phyloP scores from a whole-genome alignment of 176 grass and related monocot genomes.

The Hordeum vulgare region DNA sequence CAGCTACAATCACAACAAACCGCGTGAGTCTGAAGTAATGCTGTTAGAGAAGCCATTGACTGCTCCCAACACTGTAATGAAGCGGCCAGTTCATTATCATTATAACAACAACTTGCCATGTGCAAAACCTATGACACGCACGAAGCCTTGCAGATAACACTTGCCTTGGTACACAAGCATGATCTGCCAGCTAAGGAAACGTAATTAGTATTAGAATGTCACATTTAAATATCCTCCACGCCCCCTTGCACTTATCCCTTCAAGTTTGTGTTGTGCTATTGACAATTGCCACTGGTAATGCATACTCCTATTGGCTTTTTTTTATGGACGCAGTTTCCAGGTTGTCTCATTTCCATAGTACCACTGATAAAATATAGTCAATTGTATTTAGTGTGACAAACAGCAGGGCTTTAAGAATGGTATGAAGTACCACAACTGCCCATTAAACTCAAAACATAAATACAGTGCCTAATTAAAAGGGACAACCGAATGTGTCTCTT shows the following conservation, averaged over 20 bases:
- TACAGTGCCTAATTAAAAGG: background rate
- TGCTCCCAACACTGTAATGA: background rate
- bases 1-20: background rate
- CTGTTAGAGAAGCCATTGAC: conserved; percentile 9
- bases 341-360: background rate
- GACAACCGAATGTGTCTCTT: background rate
- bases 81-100: background rate
- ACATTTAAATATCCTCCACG: background rate
- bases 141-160: background rate
- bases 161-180: conserved; percentile 20
- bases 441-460: background rate
- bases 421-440: background rate
- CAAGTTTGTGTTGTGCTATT: background rate
- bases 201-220: conserved; percentile 2
- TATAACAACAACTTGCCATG: conserved; percentile 3
- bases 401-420: conserved; percentile 12
- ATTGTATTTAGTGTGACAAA: background rate
- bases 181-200: conserved; percentile 30
- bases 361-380: background rate
- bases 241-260: background rate
- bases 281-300: conserved; percentile 8
- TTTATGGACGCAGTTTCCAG: background rate
- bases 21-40: conserved; percentile 6
- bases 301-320: background rate
- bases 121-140: background rate